Base-by-base conservation (phyloP, 257 asterid species). In the Catharanthus roseus region DNA sequence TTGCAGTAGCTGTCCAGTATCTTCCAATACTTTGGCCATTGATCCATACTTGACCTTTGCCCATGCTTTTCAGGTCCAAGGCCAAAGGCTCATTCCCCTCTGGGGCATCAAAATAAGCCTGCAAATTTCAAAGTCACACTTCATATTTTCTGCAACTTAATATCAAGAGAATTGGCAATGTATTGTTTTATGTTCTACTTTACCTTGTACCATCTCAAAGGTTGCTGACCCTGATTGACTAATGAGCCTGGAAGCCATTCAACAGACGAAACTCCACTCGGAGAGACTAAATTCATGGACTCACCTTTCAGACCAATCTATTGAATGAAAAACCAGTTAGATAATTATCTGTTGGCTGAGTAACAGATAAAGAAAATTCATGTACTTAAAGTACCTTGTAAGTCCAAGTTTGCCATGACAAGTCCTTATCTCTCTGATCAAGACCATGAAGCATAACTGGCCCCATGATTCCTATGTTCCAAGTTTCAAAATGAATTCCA, bases 41-140 rank as follows among this genome's bases (percentile, higher is more conserved):
- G 84, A 88, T 84, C 96, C 93, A 90, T 50, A 86, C 85, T 77
- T 90, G 92, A 21, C 95, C 96, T 73, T 90, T 90, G 16, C 91
- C 86, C 96, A 90, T 90, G 78, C 88, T 84, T 62, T 75, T 78
- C 93, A 90, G 81, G 84, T 88, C 91, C 74, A 85, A 34, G 4
- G 89, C 93, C 81, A 90, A 75, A 26, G 95, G 96, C 68, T 90
- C 95, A 33, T 80, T 78, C 69, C 90, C 96, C 0, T 64, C 77
- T 49, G 93, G 91, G 47, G 85, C 85, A 45, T 90, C 92, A 75
- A 90, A 88, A 74, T 84, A 77, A 6, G 91, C 86, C 96, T 90
- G 76, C 61, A 84, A 50, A 18, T 66, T 71, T 71, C 29, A 33
- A 68, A 15, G 21, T 41, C 4, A 10, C 51, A 24, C 42, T 54